Percentiles rank a stretch among this genome's conserved stretches.
phyloP scores from a whole-genome alignment of 1,139 yeast species.

The Taphrina flavorubra region DNA sequence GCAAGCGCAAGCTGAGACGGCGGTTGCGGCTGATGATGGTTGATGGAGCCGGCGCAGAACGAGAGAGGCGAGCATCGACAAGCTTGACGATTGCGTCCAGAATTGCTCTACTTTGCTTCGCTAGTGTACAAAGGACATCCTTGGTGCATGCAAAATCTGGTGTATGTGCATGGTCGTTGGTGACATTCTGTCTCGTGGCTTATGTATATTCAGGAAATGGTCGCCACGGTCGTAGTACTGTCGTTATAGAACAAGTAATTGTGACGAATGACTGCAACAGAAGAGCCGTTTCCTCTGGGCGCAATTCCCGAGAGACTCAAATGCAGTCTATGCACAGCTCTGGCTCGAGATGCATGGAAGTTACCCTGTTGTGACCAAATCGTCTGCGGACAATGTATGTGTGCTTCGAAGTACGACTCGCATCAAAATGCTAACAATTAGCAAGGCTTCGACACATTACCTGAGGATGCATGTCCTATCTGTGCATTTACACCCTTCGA shows the following conservation, averaged over 20 bases:
- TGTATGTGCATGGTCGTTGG: too few species aligned
- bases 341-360: conserved; percentile 40
- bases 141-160: too few species aligned
- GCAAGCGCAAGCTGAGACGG: too few species aligned
- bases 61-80: conserved; percentile 5
- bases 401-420: not conserved
- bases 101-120: not conserved
- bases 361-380: conserved; percentile 36
- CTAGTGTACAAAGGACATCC: not conserved
- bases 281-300: conserved; percentile 31
- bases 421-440: not conserved
- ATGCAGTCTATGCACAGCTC: conserved; percentile 21
- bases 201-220: too few species aligned
- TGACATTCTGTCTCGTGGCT: too few species aligned
- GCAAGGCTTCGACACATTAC: conserved; percentile 28
- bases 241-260: not conserved
- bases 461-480: conserved; percentile 23
- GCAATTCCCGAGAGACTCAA: conserved; percentile 39
- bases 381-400: conserved; percentile 31
- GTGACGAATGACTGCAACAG: not conserved
- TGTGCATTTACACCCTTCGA: conserved; percentile 32
- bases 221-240: too few species aligned
- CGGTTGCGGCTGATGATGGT: not conserved
- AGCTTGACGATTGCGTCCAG: not conserved
- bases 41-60: conserved; percentile 10